phyloP scores from a whole-genome alignment of 441 rosid genomes.

The Capsella rubella region DNA sequence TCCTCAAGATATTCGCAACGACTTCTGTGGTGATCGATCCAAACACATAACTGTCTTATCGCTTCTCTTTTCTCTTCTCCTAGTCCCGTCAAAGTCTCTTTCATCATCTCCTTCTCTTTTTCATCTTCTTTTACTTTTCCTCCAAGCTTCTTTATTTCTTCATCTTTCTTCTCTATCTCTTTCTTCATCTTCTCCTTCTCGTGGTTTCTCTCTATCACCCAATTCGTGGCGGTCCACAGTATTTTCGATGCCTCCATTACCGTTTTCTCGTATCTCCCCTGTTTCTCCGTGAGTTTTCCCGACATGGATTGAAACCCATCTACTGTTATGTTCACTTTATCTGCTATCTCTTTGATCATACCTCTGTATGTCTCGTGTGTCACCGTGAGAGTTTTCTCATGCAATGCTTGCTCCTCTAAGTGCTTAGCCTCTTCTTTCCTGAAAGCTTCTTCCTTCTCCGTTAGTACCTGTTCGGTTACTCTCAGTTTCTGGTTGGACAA shows the following conservation, averaged over 20 bases:
- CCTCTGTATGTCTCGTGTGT: constrained; percentile 53
- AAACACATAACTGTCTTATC: constrained; percentile 86
- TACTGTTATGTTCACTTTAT: constrained; percentile 49
- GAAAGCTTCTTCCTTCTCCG: constrained; percentile 81
- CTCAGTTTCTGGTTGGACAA: constrained; percentile 95
- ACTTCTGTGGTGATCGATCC: constrained; percentile 80
- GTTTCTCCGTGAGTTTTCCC: constrained; percentile 52
- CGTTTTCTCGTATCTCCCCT: constrained; percentile 48
- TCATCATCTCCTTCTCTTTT: constrained; percentile 58
- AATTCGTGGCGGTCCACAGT: constrained; percentile 56
- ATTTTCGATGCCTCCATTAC: constrained; percentile 52
- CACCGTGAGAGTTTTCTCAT: constrained; percentile 59
- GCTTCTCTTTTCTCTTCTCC: constrained; percentile 96
- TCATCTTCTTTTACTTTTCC: constrained; percentile 55
- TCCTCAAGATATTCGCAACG: constrained; percentile 72
- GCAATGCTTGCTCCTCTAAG: constrained; percentile 60
- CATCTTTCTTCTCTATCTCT: constrained; percentile 46
- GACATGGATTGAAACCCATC: constrained; percentile 54
- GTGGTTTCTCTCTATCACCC: constrained; percentile 53
- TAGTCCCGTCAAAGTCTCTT: constrained; percentile 54
- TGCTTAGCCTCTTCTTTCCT: constrained; percentile 67
- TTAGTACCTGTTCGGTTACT: constrained; percentile 80
- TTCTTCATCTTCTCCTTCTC: constrained; percentile 54
- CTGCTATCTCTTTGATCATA: constrained; percentile 58
- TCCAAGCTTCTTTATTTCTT: constrained; percentile 56